These are phyloP conservation scores for Excoecaria cochinchinensis DNA, from an alignment of 345 rosid species.

Conservation along the genomic window DNA sequence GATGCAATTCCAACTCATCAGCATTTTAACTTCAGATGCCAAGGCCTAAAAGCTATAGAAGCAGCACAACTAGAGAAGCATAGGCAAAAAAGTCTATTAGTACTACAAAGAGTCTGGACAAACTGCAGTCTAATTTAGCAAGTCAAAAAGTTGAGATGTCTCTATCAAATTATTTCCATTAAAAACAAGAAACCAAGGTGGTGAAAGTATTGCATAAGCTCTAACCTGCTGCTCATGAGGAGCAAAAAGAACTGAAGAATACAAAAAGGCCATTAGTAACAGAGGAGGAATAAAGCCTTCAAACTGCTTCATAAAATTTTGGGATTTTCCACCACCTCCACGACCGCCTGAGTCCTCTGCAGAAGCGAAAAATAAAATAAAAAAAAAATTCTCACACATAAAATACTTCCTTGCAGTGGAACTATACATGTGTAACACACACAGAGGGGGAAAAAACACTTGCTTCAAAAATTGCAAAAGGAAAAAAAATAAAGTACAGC, in stretches of 20 bases:
- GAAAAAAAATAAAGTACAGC: neutral
- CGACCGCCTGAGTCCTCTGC: conserved; percentile 36
- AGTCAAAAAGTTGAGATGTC: neutral
- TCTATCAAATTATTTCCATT: neutral
- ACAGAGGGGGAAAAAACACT: neutral
- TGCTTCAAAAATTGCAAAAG: neutral
- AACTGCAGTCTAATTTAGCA: neutral
- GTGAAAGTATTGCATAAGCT: neutral
- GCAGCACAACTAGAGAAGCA: neutral
- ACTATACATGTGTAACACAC: neutral
- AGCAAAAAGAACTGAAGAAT: conserved; percentile 7
- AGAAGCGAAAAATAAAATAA: neutral
- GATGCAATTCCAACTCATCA: neutral
- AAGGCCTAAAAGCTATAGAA: neutral
- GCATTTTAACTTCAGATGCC: neutral
- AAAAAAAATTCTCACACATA: conserved; percentile 1
- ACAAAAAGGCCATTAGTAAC: conserved; percentile 26
- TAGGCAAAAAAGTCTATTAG: neutral
- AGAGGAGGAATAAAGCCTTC: conserved; percentile 21
- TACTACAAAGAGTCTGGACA: neutral
- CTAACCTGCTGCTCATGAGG: conserved; percentile 38
- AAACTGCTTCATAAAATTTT: conserved; percentile 24
- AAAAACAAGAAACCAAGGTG: conserved; percentile 6
- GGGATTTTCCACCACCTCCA: conserved; percentile 33
- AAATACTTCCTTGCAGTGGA: neutral